Conservation (phyloP, 1,284 basidiomycete species). For the Cronartium quercuum region DNA sequence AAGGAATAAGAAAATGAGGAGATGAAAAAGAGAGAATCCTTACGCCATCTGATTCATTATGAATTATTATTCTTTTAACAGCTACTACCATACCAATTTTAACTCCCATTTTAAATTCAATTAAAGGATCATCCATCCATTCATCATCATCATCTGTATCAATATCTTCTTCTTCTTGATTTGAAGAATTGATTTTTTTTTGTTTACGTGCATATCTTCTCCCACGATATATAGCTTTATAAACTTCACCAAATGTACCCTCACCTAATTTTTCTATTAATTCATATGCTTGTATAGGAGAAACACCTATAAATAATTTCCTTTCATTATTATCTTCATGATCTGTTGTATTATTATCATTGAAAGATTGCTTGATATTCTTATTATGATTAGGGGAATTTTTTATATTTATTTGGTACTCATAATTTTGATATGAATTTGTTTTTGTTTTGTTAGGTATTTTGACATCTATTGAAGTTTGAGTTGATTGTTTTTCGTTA, state of each 20-base stretch:
- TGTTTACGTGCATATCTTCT: slow-evolving; percentile 40
- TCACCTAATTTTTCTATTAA: slow-evolving; percentile 80
- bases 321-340: background rate
- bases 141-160: slow-evolving; percentile 19
- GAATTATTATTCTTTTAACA: slow-evolving; percentile 88
- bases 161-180: background rate
- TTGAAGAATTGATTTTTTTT: slow-evolving; percentile 17
- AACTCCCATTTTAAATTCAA: slow-evolving; percentile 38
- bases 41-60: slow-evolving; percentile 90
- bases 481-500: too few relatives aligned
- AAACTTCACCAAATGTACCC: slow-evolving; percentile 73
- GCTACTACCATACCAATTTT: slow-evolving; percentile 62
- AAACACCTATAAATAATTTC: slow-evolving; percentile 67
- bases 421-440: too few relatives aligned
- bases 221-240: slow-evolving; percentile 44
- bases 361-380: too few relatives aligned
- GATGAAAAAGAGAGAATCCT: background rate
- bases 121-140: background rate
- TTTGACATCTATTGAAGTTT: too few relatives aligned
- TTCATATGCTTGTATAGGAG: slow-evolving; percentile 69
- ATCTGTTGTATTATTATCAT: too few relatives aligned
- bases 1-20: background rate
- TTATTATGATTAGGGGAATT: too few relatives aligned
- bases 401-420: too few relatives aligned
- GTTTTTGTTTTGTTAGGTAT: too few relatives aligned